These are phyloP conservation scores for Francoa sonchifolia DNA, from an alignment of 441 rosid species.

Conservation along the genomic window DNA sequence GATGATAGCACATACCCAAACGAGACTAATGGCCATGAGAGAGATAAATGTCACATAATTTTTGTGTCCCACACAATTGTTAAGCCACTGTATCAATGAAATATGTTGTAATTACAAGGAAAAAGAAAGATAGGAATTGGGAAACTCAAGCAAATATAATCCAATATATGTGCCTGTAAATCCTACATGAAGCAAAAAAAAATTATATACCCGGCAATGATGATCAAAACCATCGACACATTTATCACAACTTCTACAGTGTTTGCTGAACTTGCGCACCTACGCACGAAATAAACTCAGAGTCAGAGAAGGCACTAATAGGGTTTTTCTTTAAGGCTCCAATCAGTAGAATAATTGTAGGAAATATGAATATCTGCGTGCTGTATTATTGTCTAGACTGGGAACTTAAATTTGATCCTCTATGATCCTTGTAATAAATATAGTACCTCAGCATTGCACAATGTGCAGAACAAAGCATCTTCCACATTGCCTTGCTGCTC, in stretches of 20 bases:
- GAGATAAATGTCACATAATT: constrained; percentile 46
- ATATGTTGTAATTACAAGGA: constrained; percentile 17
- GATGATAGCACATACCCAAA: constrained; percentile 41
- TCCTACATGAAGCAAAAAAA: constrained; percentile 12
- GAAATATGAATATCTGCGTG: too few relatives aligned
- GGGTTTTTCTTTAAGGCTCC: too few relatives aligned
- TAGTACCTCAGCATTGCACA: constrained; percentile 61
- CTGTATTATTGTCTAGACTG: too few relatives aligned
- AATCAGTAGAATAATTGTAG: too few relatives aligned
- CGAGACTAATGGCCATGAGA: constrained; percentile 48
- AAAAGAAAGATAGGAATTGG: too few relatives aligned
- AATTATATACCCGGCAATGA: constrained; percentile 54
- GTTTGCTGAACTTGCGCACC: constrained; percentile 67
- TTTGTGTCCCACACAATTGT: constrained; percentile 60
- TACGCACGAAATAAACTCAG: constrained; percentile 18
- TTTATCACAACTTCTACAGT: constrained; percentile 62
- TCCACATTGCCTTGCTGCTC: constrained; percentile 38
- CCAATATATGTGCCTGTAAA: constrained; percentile 12
- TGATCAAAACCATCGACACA: constrained; percentile 67
- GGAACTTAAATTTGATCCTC: too few relatives aligned
- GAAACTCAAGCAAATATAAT: constrained; percentile 8
- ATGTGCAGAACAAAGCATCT: constrained; percentile 59
- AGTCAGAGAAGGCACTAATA: not conserved
- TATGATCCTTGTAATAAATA: too few relatives aligned
- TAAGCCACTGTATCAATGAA: constrained; percentile 53